Evolutionary conservation across 2,329 filamentous ascomycete genomes (phyloP).

Genomic region (Aspergillus proliferans): DNA sequence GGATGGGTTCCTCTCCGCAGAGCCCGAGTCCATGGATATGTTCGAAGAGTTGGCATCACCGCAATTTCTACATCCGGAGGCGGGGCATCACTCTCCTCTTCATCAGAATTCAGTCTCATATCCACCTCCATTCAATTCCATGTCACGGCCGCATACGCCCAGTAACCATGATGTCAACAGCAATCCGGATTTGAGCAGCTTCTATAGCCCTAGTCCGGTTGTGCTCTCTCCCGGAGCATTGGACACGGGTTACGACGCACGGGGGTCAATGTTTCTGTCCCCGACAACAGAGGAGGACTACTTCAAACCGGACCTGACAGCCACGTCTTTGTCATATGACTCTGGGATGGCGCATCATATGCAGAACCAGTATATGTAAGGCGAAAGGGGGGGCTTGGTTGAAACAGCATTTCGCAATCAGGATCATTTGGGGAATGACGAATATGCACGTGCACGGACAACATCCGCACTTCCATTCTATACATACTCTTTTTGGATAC

Average conservation of each 20-base stretch:
- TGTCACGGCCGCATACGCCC: constrained; percentile 15
- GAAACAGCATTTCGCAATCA: too few species aligned
- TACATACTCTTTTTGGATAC: too few species aligned
- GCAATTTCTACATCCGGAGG: constrained; percentile 2
- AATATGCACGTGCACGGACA: too few species aligned
- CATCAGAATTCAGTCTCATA: constrained; percentile 29
- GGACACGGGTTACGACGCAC: constrained; percentile 15
- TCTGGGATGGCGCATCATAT: constrained; percentile 23
- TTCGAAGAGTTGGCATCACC: constrained; percentile 9
- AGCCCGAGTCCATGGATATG: constrained; percentile 21
- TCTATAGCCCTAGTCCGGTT: constrained; percentile 18
- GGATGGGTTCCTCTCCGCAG: constrained; percentile 19
- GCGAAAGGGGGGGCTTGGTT: neutral
- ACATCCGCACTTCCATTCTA: too few species aligned
- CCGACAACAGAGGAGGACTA: constrained; percentile 15
- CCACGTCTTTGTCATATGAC: constrained; percentile 8
- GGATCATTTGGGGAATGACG: too few species aligned
- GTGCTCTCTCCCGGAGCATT: constrained; percentile 20
- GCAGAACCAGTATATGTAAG: neutral
- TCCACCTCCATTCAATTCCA: constrained; percentile 27
- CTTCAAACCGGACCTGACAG: constrained; percentile 11
- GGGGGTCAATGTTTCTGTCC: constrained; percentile 19
- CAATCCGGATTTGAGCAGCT: constrained; percentile 11
- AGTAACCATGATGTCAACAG: constrained; percentile 3
- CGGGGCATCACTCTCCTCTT: constrained; percentile 15